A percentile compares a stretch with the other conserved stretches of the same genome.
Conservation (phyloP, 768 basidiomycete species). For the Termitomyces sp. region DNA sequence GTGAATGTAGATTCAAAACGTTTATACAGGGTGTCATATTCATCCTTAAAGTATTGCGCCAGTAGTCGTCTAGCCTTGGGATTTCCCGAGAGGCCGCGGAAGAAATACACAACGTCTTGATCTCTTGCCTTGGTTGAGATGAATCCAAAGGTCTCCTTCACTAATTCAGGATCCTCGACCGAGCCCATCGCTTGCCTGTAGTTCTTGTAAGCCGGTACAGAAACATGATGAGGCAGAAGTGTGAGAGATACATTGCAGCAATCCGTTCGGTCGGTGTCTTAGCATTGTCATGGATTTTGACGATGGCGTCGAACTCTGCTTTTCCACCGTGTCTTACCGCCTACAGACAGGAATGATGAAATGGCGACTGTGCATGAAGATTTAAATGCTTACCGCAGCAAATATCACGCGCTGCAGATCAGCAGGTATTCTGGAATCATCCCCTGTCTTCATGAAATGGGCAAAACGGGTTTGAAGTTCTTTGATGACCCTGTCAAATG, state of each 20-base stretch:
- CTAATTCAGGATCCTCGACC: slow-evolving; percentile 48
- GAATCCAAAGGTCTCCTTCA: slow-evolving; percentile 59
- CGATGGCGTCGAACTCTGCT: slow-evolving; percentile 68
- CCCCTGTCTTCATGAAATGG: slow-evolving; percentile 62
- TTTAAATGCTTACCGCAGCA: slow-evolving; percentile 34
- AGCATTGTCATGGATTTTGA: slow-evolving; percentile 64
- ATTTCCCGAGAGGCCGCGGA: slow-evolving; percentile 55
- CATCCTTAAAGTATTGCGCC: slow-evolving; percentile 59
- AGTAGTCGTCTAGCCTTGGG: slow-evolving; percentile 45
- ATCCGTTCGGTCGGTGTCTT: slow-evolving; percentile 70
- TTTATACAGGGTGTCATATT: slow-evolving; percentile 62
- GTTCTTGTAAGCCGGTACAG: slow-evolving; percentile 5
- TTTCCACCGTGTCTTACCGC: slow-evolving; percentile 71
- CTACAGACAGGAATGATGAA: slow-evolving; percentile 24
- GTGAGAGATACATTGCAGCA: slow-evolving; percentile 54
- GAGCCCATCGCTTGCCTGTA: slow-evolving; percentile 61
- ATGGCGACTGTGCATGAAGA: neutral
- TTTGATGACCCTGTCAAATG: slow-evolving; percentile 53
- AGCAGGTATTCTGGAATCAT: slow-evolving; percentile 73
- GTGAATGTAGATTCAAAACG: slow-evolving; percentile 69
- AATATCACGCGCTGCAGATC: slow-evolving; percentile 66
- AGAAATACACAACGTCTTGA: slow-evolving; percentile 63
- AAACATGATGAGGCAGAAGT: neutral
- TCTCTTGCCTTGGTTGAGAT: slow-evolving; percentile 48
- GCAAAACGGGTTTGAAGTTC: slow-evolving; percentile 71